A percentile compares a stretch with the other conserved stretches of the same genome.
Evolutionary conservation across 331 rosid species (phyloP).

Genomic region (Quercus tomentella): DNA sequence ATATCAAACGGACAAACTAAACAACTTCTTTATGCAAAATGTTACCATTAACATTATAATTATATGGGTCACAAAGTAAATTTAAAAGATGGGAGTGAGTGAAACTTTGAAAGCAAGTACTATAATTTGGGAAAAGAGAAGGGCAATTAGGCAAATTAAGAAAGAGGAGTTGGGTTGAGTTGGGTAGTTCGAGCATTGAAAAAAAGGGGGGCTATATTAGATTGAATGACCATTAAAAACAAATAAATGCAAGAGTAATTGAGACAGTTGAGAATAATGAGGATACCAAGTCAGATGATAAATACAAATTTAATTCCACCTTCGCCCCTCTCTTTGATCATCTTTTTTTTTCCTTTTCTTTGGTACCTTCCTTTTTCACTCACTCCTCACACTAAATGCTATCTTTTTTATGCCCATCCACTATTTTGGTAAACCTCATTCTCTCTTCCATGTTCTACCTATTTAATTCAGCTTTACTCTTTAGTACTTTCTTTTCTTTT

Average conservation of each 20-base stretch:
- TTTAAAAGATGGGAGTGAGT: background rate
- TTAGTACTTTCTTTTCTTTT: background rate
- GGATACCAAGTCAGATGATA: conserved; percentile 56
- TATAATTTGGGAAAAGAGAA: conserved; percentile 13
- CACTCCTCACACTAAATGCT: conserved; percentile 22
- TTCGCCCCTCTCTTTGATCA: conserved; percentile 21
- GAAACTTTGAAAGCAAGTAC: background rate
- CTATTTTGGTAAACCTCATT: conserved; percentile 3
- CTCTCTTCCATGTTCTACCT: background rate
- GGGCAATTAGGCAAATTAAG: conserved; percentile 37
- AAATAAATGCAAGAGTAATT: conserved; percentile 83
- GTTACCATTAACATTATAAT: background rate
- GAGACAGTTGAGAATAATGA: conserved; percentile 78
- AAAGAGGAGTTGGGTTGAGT: conserved; percentile 29
- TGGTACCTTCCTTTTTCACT: conserved; percentile 10
- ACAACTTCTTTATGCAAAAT: background rate
- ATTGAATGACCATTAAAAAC: conserved; percentile 59
- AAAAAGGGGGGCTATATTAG: conserved; percentile 46
- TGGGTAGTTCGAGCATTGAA: conserved; percentile 68
- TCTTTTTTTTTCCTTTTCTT: conserved; percentile 1
- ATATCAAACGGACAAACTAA: no score
- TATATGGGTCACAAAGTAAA: background rate
- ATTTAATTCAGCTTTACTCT: conserved; percentile 20
- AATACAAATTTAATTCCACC: conserved; percentile 53
- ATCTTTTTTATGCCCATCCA: conserved; percentile 16